Base-by-base conservation (phyloP, 2,329 filamentous ascomycete species). In the Canariomyces notabilis region DNA sequence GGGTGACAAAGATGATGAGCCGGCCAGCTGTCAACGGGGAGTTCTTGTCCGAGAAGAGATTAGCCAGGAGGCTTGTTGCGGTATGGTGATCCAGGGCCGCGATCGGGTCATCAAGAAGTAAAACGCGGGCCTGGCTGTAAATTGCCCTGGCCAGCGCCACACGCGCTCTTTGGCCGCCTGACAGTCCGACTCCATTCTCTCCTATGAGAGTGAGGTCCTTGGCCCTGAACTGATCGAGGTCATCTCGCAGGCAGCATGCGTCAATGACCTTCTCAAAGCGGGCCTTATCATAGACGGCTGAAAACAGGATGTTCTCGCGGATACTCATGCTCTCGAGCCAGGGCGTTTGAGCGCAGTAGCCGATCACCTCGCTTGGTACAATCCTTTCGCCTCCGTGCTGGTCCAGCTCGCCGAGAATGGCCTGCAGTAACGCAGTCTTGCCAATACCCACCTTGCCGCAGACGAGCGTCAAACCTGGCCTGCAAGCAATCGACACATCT, bases 1-100 rank as follows among this genome's bases (percentile, higher is more conserved):
- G 85, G 0, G 88, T 89, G 38, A 91, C 87, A 34, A 89, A 79
- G n/a, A 93, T 77, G 0, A 87, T 82, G 0, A 85, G 87, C 5
- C 87, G 76, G 0, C 77, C 76, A 16, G 76, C 73, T 51, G 60
- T 63, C n/a, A 67, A 52, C 9, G 48, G 32, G 22, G 54, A 50
- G 3, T 54, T 54, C 7, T 61, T 60, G 1, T 61, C 56, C 0
- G 50, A 44, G 42, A 89, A 71, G 54, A 69, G 75, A 64, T 70
- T 78, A 52, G 67, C 77, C 74, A 95, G 57, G 63, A 70, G 87
- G 56, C 60, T 76, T 62, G 65, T 77, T 0, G 78, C 79, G 0
- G 80, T 84, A 21, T 79, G 72, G 44, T 83, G 79, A 37, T 84
- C 80, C 7, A 84, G 61, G 0, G 80, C 76, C 2, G 80, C 79